These are phyloP conservation scores for Picochlorum sp. DNA, from an alignment of 139 green algal species.

Conservation along the genomic window DNA sequence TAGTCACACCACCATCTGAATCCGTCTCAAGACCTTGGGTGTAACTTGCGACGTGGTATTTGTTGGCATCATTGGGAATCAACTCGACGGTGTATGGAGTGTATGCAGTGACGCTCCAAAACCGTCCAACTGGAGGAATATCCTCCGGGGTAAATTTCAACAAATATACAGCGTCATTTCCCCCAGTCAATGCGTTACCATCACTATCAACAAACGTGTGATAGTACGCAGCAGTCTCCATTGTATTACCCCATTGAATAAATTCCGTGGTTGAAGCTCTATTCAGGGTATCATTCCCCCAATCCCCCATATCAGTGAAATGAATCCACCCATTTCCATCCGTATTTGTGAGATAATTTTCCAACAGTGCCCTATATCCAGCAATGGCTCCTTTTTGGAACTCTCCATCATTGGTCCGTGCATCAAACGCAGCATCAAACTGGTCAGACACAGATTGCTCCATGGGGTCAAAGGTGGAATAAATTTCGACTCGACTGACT, in stretches of 20 bases:
- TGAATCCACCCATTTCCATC: background rate
- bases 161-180: background rate
- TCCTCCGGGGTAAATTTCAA: background rate
- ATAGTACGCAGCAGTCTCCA: background rate
- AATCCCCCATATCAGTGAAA: background rate
- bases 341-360: background rate
- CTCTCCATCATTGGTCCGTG: background rate
- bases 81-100: background rate
- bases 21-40: background rate
- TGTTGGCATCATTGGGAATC: background rate
- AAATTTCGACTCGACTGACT: background rate
- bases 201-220: background rate
- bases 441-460: background rate
- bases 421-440: background rate
- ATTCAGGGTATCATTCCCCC: background rate
- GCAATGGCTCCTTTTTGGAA: background rate
- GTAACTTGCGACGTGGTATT: background rate
- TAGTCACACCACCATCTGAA: background rate
- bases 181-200: background rate
- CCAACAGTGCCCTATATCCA: background rate
- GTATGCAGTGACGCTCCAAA: background rate
- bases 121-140: background rate
- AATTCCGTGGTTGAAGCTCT: background rate
- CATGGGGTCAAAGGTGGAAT: background rate
- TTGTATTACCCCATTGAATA: background rate